Evolutionary conservation across 2,329 filamentous ascomycete genomes (phyloP).

Genomic region (Trichoderma arundinaceum): DNA sequence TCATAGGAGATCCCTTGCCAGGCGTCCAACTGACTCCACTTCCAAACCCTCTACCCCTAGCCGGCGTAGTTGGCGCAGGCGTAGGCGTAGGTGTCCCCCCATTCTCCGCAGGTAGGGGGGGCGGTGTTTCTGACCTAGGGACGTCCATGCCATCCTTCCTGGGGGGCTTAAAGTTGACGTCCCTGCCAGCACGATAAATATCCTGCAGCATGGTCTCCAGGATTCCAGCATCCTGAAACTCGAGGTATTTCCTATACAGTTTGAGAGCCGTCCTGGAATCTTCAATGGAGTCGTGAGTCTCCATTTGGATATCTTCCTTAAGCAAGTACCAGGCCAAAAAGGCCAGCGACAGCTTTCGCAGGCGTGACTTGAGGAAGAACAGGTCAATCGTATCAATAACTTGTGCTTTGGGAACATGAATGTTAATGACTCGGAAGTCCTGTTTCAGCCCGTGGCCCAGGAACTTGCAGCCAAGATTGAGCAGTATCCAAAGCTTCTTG

Average conservation of each 20-base stretch:
- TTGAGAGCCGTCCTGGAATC: slow-evolving; percentile 90
- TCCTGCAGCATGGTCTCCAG: slow-evolving; percentile 84
- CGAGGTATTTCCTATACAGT: slow-evolving; percentile 86
- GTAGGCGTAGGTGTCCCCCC: slow-evolving; percentile 35
- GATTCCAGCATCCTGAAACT: slow-evolving; percentile 85
- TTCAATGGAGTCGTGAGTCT: slow-evolving; percentile 93
- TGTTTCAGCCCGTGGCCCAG: slow-evolving; percentile 92
- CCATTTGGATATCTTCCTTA: slow-evolving; percentile 90
- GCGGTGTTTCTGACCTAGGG: slow-evolving; percentile 60
- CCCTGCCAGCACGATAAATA: slow-evolving; percentile 68
- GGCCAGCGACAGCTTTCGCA: slow-evolving; percentile 86
- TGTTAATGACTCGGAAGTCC: slow-evolving; percentile 98
- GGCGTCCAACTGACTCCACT: slow-evolving; percentile 52
- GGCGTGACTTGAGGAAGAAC: slow-evolving; percentile 80
- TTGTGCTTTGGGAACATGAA: slow-evolving; percentile 87
- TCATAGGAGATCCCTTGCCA: slow-evolving; percentile 51
- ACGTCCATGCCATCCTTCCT: slow-evolving; percentile 53
- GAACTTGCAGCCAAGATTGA: slow-evolving; percentile 93
- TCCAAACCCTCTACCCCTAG: slow-evolving; percentile 48
- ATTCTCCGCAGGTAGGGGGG: slow-evolving; percentile 52
- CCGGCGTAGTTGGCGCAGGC: slow-evolving; percentile 54
- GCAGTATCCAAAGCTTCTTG: slow-evolving; percentile 96
- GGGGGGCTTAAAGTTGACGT: slow-evolving; percentile 58
- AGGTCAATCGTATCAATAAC: slow-evolving; percentile 93
- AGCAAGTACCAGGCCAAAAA: slow-evolving; percentile 92